Evolutionary conservation across 1,284 basidiomycete genomes (phyloP).

Genomic region (Ceratobasidium sp.): DNA sequence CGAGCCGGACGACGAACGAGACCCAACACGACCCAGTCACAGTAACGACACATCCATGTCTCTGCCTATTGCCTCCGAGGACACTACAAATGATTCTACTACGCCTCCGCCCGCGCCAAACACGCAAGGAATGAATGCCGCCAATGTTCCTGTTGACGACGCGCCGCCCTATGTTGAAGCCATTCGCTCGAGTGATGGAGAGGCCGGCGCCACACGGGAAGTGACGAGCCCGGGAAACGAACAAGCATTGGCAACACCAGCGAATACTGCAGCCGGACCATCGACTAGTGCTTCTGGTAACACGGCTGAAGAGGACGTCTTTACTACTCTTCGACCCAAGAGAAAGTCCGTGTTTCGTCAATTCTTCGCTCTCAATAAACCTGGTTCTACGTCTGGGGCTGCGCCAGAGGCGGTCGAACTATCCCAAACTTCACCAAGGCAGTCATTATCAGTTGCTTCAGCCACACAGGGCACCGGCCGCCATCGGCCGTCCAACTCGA

Average conservation of each 20-base stretch:
- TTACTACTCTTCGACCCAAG: slow-evolving; percentile 12
- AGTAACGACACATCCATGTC: slow-evolving; percentile 38
- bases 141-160: slow-evolving; percentile 56
- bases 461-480: neutral
- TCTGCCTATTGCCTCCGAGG: neutral
- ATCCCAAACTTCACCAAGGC: neutral
- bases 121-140: neutral
- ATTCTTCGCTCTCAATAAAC: slow-evolving; percentile 25
- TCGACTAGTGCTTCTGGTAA: neutral
- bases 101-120: neutral
- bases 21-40: neutral
- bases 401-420: slow-evolving; percentile 24
- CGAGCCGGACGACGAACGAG: neutral
- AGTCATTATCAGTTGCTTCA: slow-evolving; percentile 28
- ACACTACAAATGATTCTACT: neutral
- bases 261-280: neutral
- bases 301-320: slow-evolving; percentile 1
- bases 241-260: neutral
- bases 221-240: neutral
- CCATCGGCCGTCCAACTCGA: slow-evolving; percentile 32
- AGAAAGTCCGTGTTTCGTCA: slow-evolving; percentile 41
- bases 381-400: slow-evolving; percentile 5
- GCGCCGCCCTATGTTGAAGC: slow-evolving; percentile 74
- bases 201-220: neutral
- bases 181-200: slow-evolving; percentile 50